phyloP scores from a whole-genome alignment of 495 filamentous ascomycete genomes.

The Aspergillus olivimuriae region DNA sequence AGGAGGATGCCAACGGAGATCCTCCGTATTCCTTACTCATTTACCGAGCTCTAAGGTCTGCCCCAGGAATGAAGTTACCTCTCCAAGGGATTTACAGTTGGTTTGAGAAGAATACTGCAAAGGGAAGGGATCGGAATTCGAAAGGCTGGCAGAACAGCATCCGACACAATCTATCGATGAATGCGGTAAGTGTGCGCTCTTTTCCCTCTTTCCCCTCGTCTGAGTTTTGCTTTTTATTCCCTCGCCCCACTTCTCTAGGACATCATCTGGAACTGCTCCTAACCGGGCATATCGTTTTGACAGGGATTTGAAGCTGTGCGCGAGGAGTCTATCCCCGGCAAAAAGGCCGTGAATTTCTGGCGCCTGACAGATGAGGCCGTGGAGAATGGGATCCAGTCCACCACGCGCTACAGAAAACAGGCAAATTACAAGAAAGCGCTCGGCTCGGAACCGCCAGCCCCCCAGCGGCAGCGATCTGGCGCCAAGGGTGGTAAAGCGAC shows the following conservation, averaged over 20 bases:
- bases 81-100: slow-evolving; percentile 87
- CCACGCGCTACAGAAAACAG: slow-evolving; percentile 64
- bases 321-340: slow-evolving; percentile 40
- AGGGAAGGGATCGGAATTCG: slow-evolving; percentile 52
- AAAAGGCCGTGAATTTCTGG: slow-evolving; percentile 59
- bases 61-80: slow-evolving; percentile 58
- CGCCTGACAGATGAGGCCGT: slow-evolving; percentile 58
- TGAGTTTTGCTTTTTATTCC: slow-evolving; percentile 4
- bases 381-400: slow-evolving; percentile 59
- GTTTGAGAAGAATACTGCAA: slow-evolving; percentile 77
- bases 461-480: slow-evolving; percentile 48
- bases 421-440: slow-evolving; percentile 39
- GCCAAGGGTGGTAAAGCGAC: slow-evolving; percentile 51
- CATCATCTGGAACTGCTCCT: neutral
- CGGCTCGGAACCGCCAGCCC: slow-evolving; percentile 36
- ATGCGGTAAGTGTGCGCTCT: slow-evolving; percentile 68
- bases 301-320: slow-evolving; percentile 63
- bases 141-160: slow-evolving; percentile 98
- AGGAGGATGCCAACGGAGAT: slow-evolving; percentile 36
- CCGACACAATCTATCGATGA: slow-evolving; percentile 96
- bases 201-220: neutral
- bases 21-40: slow-evolving; percentile 83
- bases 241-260: too few species aligned
- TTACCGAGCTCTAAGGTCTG: slow-evolving; percentile 63
- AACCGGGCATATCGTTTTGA: neutral